phyloP scores from a whole-genome alignment of 139 green algal genomes.

The Picochlorum sp. region DNA sequence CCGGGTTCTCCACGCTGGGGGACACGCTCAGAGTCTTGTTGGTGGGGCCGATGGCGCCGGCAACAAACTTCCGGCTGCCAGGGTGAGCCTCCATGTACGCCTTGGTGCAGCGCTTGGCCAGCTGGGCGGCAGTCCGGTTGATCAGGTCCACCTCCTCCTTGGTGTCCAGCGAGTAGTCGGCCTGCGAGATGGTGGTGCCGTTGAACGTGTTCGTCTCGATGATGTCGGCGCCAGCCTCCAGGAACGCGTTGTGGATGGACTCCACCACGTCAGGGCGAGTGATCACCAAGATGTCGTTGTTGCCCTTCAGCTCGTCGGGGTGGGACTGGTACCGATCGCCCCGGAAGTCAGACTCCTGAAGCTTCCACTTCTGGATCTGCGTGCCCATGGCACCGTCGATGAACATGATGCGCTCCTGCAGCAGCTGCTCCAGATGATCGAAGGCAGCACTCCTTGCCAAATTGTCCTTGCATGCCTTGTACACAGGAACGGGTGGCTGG shows the following conservation, averaged over 20 bases:
- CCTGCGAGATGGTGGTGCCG: conserved; percentile 75
- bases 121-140: conserved; percentile 73
- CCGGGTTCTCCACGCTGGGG: conserved; percentile 94
- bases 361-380: conserved; percentile 62
- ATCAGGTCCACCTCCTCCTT: conserved; percentile 81
- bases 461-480: conserved; percentile 3
- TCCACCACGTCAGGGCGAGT: conserved; percentile 87
- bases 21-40: conserved; percentile 95
- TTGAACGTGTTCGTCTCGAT: conserved; percentile 99
- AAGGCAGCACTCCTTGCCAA: conserved; percentile 42
- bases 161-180: conserved; percentile 85
- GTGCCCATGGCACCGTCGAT: conserved; percentile 98
- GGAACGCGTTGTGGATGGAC: conserved; percentile 85
- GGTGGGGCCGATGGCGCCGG: conserved; percentile 89
- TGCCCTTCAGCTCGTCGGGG: conserved; percentile 87
- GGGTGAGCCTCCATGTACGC: conserved; percentile 73
- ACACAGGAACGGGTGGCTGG: conserved; percentile 11
- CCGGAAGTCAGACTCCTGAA: conserved; percentile 87
- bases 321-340: conserved; percentile 64
- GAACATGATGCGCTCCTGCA: conserved; percentile 81
- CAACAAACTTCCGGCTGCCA: conserved; percentile 74
- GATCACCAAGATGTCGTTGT: conserved; percentile 96
- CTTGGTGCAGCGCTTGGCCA: conserved; percentile 65
- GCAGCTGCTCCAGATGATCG: conserved; percentile 61
- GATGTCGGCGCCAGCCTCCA: conserved; percentile 89